Conservation (phyloP, 2,329 filamentous ascomycete genomes). For the Rhynchosporium agropyri region DNA sequence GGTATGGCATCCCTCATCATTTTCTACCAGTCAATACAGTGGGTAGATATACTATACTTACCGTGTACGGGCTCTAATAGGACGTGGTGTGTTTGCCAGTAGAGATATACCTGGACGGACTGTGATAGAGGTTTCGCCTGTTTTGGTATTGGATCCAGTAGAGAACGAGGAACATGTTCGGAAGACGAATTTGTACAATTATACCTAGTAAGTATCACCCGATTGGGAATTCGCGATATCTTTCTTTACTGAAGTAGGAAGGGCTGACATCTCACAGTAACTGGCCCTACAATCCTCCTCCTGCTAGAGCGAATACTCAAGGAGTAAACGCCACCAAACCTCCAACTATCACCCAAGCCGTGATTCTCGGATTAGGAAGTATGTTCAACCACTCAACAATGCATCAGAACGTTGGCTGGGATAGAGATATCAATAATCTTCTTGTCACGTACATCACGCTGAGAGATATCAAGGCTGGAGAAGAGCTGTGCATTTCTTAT, state of each 20-base stretch:
- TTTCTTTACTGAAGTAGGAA: background rate
- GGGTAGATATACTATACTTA: background rate
- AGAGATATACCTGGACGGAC: conserved; percentile 50
- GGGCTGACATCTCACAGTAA: conserved; percentile 32
- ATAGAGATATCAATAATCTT: conserved; percentile 49
- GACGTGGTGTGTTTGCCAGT: conserved; percentile 55
- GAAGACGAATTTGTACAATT: conserved; percentile 55
- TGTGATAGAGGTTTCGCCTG: conserved; percentile 55
- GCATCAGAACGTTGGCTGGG: conserved; percentile 59
- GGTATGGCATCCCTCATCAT: conserved; percentile 42
- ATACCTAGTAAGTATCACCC: conserved; percentile 52
- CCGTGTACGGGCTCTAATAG: conserved; percentile 39
- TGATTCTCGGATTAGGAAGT: conserved; percentile 57
- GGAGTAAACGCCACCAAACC: conserved; percentile 29
- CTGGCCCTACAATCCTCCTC: conserved; percentile 38
- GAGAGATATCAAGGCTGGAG: conserved; percentile 52
- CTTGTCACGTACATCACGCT: conserved; percentile 54
- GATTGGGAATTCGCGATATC: background rate
- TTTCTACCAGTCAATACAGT: background rate
- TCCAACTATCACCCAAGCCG: conserved; percentile 49
- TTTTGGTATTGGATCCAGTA: conserved; percentile 50
- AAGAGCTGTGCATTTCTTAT: conserved; percentile 55
- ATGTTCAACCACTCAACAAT: conserved; percentile 60
- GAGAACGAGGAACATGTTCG: conserved; percentile 54
- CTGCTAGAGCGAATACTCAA: conserved; percentile 33